These are phyloP conservation scores for Thermothielavioides terrestris DNA, from an alignment of 495 filamentous ascomycete genomes.

Conservation along the genomic window DNA sequence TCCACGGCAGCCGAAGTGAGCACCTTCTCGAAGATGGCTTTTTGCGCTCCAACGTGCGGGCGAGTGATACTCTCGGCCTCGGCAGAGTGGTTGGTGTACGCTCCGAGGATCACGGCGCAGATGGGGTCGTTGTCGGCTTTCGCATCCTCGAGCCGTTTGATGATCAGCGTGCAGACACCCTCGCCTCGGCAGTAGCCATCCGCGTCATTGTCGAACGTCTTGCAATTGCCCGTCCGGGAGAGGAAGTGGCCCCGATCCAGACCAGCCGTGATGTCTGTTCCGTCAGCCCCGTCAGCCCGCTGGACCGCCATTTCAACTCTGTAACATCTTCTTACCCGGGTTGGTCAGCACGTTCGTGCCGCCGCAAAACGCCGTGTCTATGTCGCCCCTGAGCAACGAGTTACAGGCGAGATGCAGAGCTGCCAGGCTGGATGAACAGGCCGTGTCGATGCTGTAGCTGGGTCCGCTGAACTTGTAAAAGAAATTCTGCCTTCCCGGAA, in stretches of 20 bases:
- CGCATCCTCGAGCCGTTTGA: constrained; percentile 69
- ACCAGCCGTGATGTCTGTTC: constrained; percentile 70
- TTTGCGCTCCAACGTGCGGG: constrained; percentile 59
- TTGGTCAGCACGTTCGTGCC: constrained; percentile 67
- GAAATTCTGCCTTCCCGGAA: constrained; percentile 69
- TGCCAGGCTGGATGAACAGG: constrained; percentile 74
- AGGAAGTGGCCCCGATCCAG: constrained; percentile 72
- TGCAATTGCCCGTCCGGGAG: constrained; percentile 66
- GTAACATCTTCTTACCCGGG: too few species aligned
- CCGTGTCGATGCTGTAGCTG: constrained; percentile 72
- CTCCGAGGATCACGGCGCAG: constrained; percentile 53
- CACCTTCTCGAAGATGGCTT: constrained; percentile 52
- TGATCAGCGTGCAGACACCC: constrained; percentile 53
- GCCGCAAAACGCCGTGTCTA: constrained; percentile 72
- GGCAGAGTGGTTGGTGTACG: constrained; percentile 62
- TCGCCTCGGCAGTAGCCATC: constrained; percentile 70
- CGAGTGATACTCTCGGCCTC: constrained; percentile 65
- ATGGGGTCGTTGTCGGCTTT: constrained; percentile 61
- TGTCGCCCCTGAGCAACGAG: constrained; percentile 63
- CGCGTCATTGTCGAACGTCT: constrained; percentile 62
- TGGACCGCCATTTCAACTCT: too few species aligned
- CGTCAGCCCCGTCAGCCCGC: too few species aligned
- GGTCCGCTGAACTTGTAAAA: constrained; percentile 79
- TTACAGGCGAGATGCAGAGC: constrained; percentile 78
- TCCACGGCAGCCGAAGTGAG: constrained; percentile 54